Conservation (phyloP, 805 yeast species). For the Cyberlindnera bimundalis region DNA sequence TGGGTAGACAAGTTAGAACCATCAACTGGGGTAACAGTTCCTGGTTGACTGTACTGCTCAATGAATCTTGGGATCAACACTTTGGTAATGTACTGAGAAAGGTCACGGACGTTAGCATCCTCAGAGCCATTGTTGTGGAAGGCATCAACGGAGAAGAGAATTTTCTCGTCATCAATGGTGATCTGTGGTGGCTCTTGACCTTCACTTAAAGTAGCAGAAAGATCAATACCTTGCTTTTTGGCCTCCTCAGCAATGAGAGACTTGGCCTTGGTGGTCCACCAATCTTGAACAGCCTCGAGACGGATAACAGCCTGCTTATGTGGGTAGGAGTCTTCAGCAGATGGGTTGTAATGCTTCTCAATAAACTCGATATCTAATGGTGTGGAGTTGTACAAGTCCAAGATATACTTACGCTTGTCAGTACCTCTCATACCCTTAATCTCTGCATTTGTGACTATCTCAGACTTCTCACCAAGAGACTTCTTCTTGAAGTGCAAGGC, state of each 20-base stretch:
- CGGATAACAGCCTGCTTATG: slow-evolving; percentile 77
- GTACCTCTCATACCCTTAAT: slow-evolving; percentile 83
- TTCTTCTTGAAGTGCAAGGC: slow-evolving; percentile 78
- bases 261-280: slow-evolving; percentile 74
- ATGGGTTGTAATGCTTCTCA: slow-evolving; percentile 49
- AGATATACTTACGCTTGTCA: slow-evolving; percentile 78
- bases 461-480: slow-evolving; percentile 40
- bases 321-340: slow-evolving; percentile 55
- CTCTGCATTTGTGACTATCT: slow-evolving; percentile 66
- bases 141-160: slow-evolving; percentile 62
- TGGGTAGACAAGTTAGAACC: slow-evolving; percentile 68
- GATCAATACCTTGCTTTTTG: slow-evolving; percentile 26
- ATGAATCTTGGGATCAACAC: slow-evolving; percentile 62
- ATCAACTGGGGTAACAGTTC: slow-evolving; percentile 65
- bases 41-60: slow-evolving; percentile 40
- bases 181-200: slow-evolving; percentile 46
- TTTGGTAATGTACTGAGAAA: slow-evolving; percentile 59
- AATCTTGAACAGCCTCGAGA: slow-evolving; percentile 84
- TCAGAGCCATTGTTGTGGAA: slow-evolving; percentile 38
- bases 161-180: slow-evolving; percentile 45
- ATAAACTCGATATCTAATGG: slow-evolving; percentile 81
- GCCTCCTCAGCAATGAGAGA: slow-evolving; percentile 35
- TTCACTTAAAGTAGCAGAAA: slow-evolving; percentile 18
- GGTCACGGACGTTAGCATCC: slow-evolving; percentile 54
- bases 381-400: slow-evolving; percentile 80